Percentiles rank a stretch among this genome's conserved stretches.
These are phyloP conservation scores for Castanea sativa DNA, from an alignment of 306 rosid species.

Conservation along the genomic window DNA sequence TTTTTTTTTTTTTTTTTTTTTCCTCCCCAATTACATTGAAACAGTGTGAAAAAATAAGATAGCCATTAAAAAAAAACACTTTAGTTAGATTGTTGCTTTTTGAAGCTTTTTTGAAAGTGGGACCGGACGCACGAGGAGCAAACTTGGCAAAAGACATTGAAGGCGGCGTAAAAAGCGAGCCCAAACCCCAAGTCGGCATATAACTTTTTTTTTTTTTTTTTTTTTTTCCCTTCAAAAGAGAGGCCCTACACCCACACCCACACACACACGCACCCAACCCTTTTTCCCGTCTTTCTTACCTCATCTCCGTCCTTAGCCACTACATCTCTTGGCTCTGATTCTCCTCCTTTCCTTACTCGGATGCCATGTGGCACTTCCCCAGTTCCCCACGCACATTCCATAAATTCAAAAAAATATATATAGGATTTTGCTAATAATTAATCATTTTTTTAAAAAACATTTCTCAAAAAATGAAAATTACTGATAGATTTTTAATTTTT, in stretches of 20 bases:
- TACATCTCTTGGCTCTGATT: slow-evolving; percentile 33
- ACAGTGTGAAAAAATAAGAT: too few relatives aligned
- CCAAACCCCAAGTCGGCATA: slow-evolving; percentile 14
- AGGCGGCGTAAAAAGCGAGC: slow-evolving; percentile 52
- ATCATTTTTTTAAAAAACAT: too few relatives aligned
- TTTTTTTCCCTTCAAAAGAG: not conserved
- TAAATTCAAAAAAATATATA: too few relatives aligned
- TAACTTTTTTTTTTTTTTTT: not conserved
- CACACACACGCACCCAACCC: not conserved
- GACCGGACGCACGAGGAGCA: not conserved
- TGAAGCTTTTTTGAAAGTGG: slow-evolving; percentile 16
- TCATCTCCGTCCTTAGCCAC: slow-evolving; percentile 37
- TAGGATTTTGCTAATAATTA: too few relatives aligned
- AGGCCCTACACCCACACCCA: too few relatives aligned
- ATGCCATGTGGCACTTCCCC: slow-evolving; percentile 57
- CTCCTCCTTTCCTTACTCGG: slow-evolving; percentile 26
- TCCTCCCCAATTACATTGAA: too few relatives aligned
- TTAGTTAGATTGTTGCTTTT: too few relatives aligned
- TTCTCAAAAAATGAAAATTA: too few relatives aligned
- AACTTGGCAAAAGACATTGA: slow-evolving; percentile 31
- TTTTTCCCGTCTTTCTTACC: slow-evolving; percentile 14
- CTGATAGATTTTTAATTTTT: too few relatives aligned
- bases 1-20: too few relatives aligned
- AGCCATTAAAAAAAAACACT: too few relatives aligned
- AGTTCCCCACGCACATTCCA: too few relatives aligned